Conservation (phyloP, 495 filamentous ascomycete genomes). For the Patellaria atrata region DNA sequence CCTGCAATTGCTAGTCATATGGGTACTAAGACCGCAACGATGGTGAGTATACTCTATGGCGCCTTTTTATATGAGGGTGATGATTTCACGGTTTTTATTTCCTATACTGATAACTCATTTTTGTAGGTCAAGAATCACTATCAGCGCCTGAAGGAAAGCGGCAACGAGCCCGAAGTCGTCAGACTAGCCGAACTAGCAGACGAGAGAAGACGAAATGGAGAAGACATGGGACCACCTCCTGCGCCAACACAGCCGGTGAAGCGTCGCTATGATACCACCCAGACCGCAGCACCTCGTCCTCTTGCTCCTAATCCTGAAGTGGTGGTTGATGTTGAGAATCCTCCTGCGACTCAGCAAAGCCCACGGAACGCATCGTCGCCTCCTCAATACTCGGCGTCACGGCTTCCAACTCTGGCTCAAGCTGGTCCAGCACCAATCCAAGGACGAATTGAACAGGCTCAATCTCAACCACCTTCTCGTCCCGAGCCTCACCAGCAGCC, state of each 20-base stretch:
- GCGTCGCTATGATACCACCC: slow-evolving; percentile 42
- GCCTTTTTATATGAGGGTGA: slow-evolving; percentile 1
- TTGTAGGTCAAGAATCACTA: slow-evolving; percentile 85
- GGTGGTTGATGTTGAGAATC: slow-evolving; percentile 40
- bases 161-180: slow-evolving; percentile 49
- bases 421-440: slow-evolving; percentile 10
- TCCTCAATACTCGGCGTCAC: slow-evolving; percentile 10
- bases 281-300: slow-evolving; percentile 41
- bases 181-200: slow-evolving; percentile 57
- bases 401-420: slow-evolving; percentile 15
- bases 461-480: slow-evolving; percentile 6
- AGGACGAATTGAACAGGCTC: slow-evolving; percentile 1
- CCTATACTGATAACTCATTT: slow-evolving; percentile 3
- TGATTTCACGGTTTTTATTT: slow-evolving; percentile 8
- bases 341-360: slow-evolving; percentile 10
- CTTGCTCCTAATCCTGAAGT: slow-evolving; percentile 46
- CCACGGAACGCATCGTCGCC: slow-evolving; percentile 19
- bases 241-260: slow-evolving; percentile 44
- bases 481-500: slow-evolving; percentile 8
- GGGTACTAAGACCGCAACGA: slow-evolving; percentile 83
- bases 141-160: slow-evolving; percentile 56
- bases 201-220: slow-evolving; percentile 49
- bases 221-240: slow-evolving; percentile 55
- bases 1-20: slow-evolving; percentile 68
- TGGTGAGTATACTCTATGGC: slow-evolving; percentile 45